A percentile compares a stretch with the other conserved stretches of the same genome.
phyloP scores from a whole-genome alignment of 2,329 filamentous ascomycete genomes.

The Esteya vermicola region DNA sequence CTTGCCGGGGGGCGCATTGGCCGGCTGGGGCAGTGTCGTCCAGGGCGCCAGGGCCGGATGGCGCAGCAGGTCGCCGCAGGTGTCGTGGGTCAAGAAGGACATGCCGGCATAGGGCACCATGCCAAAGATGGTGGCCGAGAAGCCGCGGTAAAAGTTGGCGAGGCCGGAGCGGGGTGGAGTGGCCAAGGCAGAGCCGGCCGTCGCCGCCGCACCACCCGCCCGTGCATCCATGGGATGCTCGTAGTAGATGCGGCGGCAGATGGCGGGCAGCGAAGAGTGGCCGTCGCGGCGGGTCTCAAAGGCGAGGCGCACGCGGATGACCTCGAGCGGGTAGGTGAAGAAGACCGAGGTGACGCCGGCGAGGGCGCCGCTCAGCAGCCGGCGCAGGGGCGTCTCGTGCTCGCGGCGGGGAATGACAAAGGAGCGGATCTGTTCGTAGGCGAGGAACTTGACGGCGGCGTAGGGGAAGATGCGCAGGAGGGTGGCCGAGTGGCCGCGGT shows the following conservation, averaged over 20 bases:
- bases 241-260: conserved; percentile 75
- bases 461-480: conserved; percentile 93
- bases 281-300: conserved; percentile 77
- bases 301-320: conserved; percentile 81
- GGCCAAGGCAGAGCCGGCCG: conserved; percentile 20
- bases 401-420: conserved; percentile 55
- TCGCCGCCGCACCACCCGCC: conserved; percentile 17
- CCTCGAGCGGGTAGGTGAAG: conserved; percentile 88
- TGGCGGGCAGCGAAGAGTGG: conserved; percentile 56
- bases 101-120: conserved; percentile 96
- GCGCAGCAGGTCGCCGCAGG: conserved; percentile 70
- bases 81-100: conserved; percentile 92
- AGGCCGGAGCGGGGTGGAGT: conserved; percentile 41
- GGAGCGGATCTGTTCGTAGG: conserved; percentile 89
- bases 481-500: conserved; percentile 88
- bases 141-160: conserved; percentile 89
- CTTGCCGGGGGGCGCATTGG: conserved; percentile 38
- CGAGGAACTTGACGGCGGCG: conserved; percentile 92
- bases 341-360: conserved; percentile 87
- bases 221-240: conserved; percentile 43
- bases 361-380: conserved; percentile 58
- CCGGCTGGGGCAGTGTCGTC: conserved; percentile 56
- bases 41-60: conserved; percentile 50
- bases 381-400: conserved; percentile 67
- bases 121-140: conserved; percentile 75